Evolutionary conservation across 169 alveolate species (phyloP).

Genomic region (Amoebophrya sp.): DNA sequence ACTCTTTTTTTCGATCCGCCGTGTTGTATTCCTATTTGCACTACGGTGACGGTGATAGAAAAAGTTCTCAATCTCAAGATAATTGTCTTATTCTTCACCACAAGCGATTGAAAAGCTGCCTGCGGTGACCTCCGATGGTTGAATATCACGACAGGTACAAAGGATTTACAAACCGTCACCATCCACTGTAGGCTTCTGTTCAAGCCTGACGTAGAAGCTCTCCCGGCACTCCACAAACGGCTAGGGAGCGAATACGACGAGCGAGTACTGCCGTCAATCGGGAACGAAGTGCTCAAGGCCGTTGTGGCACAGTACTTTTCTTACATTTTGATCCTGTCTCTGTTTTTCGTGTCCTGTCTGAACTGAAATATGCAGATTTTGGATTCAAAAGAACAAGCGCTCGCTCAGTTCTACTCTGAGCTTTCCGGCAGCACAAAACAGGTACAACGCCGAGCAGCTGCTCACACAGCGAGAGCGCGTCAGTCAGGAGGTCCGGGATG

Average conservation of each 20-base stretch:
- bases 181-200: slow-evolving; percentile 82
- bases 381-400: too few relatives aligned
- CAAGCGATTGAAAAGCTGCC: too few relatives aligned
- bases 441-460: slow-evolving; percentile 87
- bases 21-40: slow-evolving; percentile 55
- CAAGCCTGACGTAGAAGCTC: slow-evolving; percentile 80
- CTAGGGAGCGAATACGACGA: slow-evolving; percentile 95
- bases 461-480: slow-evolving; percentile 93
- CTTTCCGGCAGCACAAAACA: too few relatives aligned
- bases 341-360: too few relatives aligned
- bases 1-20: not conserved
- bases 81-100: too few relatives aligned
- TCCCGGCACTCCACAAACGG: slow-evolving; percentile 81
- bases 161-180: slow-evolving; percentile 88
- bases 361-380: too few relatives aligned
- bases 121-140: not conserved
- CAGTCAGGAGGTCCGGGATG: slow-evolving; percentile 79
- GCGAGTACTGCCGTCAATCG: slow-evolving; percentile 93
- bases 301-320: slow-evolving; percentile 80
- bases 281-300: slow-evolving; percentile 93
- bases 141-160: slow-evolving; percentile 19
- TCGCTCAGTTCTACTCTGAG: too few relatives aligned
- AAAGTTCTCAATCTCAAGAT: too few relatives aligned
- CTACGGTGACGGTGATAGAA: too few relatives aligned
- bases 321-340: not conserved